Percentiles rank a stretch among this genome's conserved stretches.
Evolutionary conservation across 345 rosid genomes (phyloP).

Genomic region (Moricandia arvensis): DNA sequence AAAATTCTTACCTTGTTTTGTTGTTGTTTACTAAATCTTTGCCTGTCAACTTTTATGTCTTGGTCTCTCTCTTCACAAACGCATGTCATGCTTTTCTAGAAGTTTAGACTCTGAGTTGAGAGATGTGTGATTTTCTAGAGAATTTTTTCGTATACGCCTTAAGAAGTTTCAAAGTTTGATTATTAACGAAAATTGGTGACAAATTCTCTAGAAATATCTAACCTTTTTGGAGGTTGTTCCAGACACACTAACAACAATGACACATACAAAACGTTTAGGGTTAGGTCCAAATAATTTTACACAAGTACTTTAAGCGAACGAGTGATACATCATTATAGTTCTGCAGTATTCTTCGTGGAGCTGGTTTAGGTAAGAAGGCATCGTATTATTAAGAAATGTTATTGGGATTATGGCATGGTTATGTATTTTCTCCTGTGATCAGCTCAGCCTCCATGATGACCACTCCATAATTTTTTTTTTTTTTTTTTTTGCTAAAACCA

Average conservation of each 20-base stretch:
- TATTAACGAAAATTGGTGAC: background rate
- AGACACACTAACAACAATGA: background rate
- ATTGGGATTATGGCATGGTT: background rate
- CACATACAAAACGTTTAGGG: background rate
- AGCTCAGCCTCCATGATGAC: background rate
- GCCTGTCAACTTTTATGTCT: background rate
- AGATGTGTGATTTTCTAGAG: background rate
- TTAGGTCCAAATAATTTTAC: background rate
- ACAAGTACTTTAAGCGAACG: background rate
- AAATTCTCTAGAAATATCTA: background rate
- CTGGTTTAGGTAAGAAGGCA: background rate
- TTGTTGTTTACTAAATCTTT: background rate
- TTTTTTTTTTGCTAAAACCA: no score
- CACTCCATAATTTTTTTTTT: background rate
- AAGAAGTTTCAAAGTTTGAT: background rate
- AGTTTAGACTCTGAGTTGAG: background rate
- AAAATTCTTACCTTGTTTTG: background rate
- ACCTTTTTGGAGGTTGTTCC: background rate
- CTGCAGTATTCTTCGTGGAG: background rate
- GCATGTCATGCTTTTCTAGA: background rate
- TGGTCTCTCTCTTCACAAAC: background rate
- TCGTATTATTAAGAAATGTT: background rate
- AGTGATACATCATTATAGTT: background rate
- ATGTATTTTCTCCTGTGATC: background rate
- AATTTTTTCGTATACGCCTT: background rate